A percentile compares a stretch with the other conserved stretches of the same genome.
These are phyloP conservation scores for Petrea volubilis DNA, from an alignment of 257 asterid species.

Conservation along the genomic window DNA sequence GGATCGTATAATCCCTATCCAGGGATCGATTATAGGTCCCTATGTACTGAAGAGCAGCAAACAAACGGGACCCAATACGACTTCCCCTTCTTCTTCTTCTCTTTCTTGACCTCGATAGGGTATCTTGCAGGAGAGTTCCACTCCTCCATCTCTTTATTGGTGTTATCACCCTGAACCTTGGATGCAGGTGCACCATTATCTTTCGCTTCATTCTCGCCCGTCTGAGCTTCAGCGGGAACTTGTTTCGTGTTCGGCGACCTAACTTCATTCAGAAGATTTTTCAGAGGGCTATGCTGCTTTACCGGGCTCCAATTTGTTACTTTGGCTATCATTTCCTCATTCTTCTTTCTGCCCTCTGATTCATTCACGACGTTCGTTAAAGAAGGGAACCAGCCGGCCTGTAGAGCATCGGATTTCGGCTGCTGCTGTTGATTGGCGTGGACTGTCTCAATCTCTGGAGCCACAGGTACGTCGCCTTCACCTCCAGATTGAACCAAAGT, in stretches of 20 bases:
- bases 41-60: slow-evolving; percentile 77
- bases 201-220: slow-evolving; percentile 40
- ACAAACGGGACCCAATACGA: slow-evolving; percentile 83
- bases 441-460: slow-evolving; percentile 54
- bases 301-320: slow-evolving; percentile 73
- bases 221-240: slow-evolving; percentile 34
- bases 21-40: slow-evolving; percentile 41
- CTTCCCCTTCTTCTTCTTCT: slow-evolving; percentile 67
- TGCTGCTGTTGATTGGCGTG: slow-evolving; percentile 36
- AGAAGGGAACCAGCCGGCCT: slow-evolving; percentile 81
- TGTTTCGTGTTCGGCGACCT: slow-evolving; percentile 55
- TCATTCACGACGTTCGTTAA: slow-evolving; percentile 65
- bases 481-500: slow-evolving; percentile 58
- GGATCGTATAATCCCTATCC: not conserved
- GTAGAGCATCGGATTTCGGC: slow-evolving; percentile 48
- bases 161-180: slow-evolving; percentile 16
- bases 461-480: slow-evolving; percentile 21
- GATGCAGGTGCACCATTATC: slow-evolving; percentile 35
- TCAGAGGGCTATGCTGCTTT: slow-evolving; percentile 67
- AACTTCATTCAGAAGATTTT: slow-evolving; percentile 63
- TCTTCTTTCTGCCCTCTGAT: slow-evolving; percentile 84
- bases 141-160: slow-evolving; percentile 60
- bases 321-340: slow-evolving; percentile 78
- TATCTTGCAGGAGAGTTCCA: slow-evolving; percentile 94
- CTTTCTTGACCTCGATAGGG: slow-evolving; percentile 77